Percentiles rank a stretch among this genome's conserved stretches.
Conservation (phyloP, 2,329 filamentous ascomycete species). For the Arachnomyces sp. region DNA sequence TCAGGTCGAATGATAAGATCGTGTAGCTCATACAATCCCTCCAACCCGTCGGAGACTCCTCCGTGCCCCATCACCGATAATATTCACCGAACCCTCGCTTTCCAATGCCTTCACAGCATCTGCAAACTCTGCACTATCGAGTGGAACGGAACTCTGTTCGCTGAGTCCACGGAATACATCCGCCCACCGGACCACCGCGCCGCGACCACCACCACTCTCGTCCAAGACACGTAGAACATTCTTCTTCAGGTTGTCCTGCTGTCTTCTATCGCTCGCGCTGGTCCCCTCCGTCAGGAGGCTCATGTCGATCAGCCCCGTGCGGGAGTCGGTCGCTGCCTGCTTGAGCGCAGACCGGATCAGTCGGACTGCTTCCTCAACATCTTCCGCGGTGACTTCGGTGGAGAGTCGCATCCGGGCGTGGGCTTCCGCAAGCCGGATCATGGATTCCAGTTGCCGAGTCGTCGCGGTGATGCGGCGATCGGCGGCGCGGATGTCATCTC, state of each 20-base stretch:
- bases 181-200: slow-evolving; percentile 63
- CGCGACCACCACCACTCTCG: slow-evolving; percentile 58
- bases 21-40: slow-evolving; percentile 33
- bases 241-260: slow-evolving; percentile 75
- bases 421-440: slow-evolving; percentile 94
- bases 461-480: slow-evolving; percentile 98
- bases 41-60: slow-evolving; percentile 72
- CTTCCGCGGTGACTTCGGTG: slow-evolving; percentile 63
- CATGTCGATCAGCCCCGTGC: slow-evolving; percentile 94
- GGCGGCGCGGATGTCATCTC: slow-evolving; percentile 73
- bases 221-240: slow-evolving; percentile 70
- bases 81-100: slow-evolving; percentile 72
- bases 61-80: slow-evolving; percentile 77
- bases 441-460: slow-evolving; percentile 90
- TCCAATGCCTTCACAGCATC: slow-evolving; percentile 75
- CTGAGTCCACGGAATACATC: slow-evolving; percentile 67
- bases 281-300: slow-evolving; percentile 90
- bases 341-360: slow-evolving; percentile 92
- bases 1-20: too few species aligned
- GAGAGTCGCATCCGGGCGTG: slow-evolving; percentile 96
- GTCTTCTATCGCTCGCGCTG: slow-evolving; percentile 73
- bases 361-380: slow-evolving; percentile 85
- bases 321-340: slow-evolving; percentile 88
- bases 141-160: slow-evolving; percentile 60
- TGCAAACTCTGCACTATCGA: slow-evolving; percentile 74